These are phyloP conservation scores for Fraxinus latifolia DNA, from an alignment of 305 asterid species.

Conservation along the genomic window DNA sequence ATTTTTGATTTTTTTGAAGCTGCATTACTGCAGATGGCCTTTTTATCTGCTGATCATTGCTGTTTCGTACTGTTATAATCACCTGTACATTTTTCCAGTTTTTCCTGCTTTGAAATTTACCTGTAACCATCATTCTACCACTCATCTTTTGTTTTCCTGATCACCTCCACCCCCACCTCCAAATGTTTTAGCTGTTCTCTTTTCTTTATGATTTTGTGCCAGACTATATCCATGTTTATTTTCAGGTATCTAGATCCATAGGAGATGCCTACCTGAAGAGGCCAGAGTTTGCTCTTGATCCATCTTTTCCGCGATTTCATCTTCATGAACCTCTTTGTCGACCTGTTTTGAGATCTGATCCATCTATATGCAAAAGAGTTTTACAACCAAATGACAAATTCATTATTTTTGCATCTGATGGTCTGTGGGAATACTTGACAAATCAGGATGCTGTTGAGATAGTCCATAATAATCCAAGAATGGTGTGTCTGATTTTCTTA, in stretches of 20 bases:
- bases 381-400: slow-evolving; percentile 56
- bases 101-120: background rate
- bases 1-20: background rate
- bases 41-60: background rate
- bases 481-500: slow-evolving; percentile 33
- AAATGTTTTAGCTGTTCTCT: background rate
- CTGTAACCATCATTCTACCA: background rate
- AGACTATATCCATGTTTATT: slow-evolving; percentile 1
- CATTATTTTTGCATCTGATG: slow-evolving; percentile 75
- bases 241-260: slow-evolving; percentile 78
- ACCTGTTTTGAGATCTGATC: slow-evolving; percentile 74
- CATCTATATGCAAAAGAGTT: slow-evolving; percentile 41
- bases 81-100: background rate
- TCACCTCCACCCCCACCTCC: background rate
- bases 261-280: slow-evolving; percentile 84
- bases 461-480: slow-evolving; percentile 59
- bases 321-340: slow-evolving; percentile 52
- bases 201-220: too few species aligned
- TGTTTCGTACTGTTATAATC: background rate
- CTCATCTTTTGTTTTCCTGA: background rate
- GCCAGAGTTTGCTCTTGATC: slow-evolving; percentile 59
- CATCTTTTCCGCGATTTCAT: slow-evolving; percentile 59
- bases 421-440: slow-evolving; percentile 76
- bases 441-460: slow-evolving; percentile 76
- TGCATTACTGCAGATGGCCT: background rate